A percentile compares a stretch with the other conserved stretches of the same genome.
phyloP scores from a whole-genome alignment of 108 stramenopile genomes.

The Nitzschia sp. region DNA sequence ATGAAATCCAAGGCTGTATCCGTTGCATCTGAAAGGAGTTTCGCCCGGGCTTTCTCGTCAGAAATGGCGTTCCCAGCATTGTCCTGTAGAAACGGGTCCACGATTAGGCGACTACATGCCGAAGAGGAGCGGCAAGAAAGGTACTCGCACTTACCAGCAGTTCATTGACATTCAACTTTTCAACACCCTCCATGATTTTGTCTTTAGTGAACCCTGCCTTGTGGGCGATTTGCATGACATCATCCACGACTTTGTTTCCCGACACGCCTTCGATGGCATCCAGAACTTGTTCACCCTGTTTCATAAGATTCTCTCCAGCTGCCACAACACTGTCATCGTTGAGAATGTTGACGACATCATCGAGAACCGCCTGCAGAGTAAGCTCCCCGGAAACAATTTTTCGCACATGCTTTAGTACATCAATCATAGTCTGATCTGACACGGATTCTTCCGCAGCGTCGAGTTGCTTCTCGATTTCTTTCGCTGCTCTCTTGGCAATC shows the following conservation, averaged over 20 bases:
- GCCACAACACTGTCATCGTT: conserved; percentile 83
- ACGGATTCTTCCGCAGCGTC: conserved; percentile 72
- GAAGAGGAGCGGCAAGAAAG: background rate
- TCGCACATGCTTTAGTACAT: conserved; percentile 65
- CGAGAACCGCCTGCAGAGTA: conserved; percentile 61
- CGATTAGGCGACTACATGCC: too few species aligned
- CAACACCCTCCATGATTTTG: conserved; percentile 72
- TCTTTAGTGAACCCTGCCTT: conserved; percentile 87
- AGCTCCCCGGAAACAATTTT: conserved; percentile 79
- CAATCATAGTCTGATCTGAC: conserved; percentile 49
- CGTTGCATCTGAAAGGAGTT: conserved; percentile 78
- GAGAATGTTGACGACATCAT: conserved; percentile 72
- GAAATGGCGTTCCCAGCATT: conserved; percentile 75
- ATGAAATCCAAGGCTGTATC: conserved; percentile 88
- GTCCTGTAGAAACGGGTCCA: conserved; percentile 36
- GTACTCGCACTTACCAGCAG: conserved; percentile 39
- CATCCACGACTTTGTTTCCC: conserved; percentile 60
- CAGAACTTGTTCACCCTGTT: conserved; percentile 70
- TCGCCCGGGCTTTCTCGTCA: conserved; percentile 73
- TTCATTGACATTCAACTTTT: conserved; percentile 75
- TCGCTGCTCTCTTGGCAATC: conserved; percentile 76
- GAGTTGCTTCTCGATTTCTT: conserved; percentile 83
- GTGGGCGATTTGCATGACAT: conserved; percentile 68
- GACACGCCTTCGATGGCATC: conserved; percentile 88
- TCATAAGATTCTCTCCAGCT: conserved; percentile 68